These are phyloP conservation scores for Leptoxyphium fumago DNA, from an alignment of 2,329 filamentous ascomycete species.

Conservation along the genomic window DNA sequence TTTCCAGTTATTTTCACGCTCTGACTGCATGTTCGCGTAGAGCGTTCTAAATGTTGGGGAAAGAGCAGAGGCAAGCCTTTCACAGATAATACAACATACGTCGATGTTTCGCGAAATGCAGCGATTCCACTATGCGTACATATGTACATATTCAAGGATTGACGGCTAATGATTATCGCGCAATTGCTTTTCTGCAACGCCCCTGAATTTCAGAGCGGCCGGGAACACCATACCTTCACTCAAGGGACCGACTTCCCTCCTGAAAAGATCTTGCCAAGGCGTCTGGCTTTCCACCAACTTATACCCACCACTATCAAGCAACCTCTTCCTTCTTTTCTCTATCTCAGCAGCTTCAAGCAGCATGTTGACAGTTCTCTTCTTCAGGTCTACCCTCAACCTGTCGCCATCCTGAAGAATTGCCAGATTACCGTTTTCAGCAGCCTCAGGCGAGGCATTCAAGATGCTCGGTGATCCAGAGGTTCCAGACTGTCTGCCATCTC, in stretches of 20 bases:
- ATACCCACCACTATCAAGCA: slow-evolving; percentile 14
- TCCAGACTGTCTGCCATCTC: slow-evolving; percentile 41
- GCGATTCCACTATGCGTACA: too few relatives aligned
- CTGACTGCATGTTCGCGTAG: too few relatives aligned
- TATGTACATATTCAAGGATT: too few relatives aligned
- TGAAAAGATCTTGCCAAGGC: slow-evolving; percentile 17
- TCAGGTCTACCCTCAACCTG: slow-evolving; percentile 35
- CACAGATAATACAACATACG: too few relatives aligned
- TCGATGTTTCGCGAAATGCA: too few relatives aligned
- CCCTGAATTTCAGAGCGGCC: not conserved
- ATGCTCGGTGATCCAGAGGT: slow-evolving; percentile 42
- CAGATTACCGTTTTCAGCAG: slow-evolving; percentile 39
- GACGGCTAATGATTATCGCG: not conserved
- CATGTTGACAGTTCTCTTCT: slow-evolving; percentile 34
- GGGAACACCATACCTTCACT: slow-evolving; percentile 19
- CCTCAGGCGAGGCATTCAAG: slow-evolving; percentile 41
- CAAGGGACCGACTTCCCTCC: slow-evolving; percentile 15
- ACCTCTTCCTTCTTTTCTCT: slow-evolving; percentile 20
- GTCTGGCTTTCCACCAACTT: slow-evolving; percentile 14
- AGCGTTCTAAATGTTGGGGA: too few relatives aligned
- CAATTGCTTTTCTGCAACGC: not conserved
- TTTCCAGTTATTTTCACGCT: too few relatives aligned
- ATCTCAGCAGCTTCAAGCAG: slow-evolving; percentile 31
- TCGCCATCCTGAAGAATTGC: slow-evolving; percentile 37
- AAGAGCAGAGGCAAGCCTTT: too few relatives aligned